A percentile compares a stretch with the other conserved stretches of the same genome.
Conservation (phyloP, 192 early-diverging fungal species). For the Entophlyctis helioformis region DNA sequence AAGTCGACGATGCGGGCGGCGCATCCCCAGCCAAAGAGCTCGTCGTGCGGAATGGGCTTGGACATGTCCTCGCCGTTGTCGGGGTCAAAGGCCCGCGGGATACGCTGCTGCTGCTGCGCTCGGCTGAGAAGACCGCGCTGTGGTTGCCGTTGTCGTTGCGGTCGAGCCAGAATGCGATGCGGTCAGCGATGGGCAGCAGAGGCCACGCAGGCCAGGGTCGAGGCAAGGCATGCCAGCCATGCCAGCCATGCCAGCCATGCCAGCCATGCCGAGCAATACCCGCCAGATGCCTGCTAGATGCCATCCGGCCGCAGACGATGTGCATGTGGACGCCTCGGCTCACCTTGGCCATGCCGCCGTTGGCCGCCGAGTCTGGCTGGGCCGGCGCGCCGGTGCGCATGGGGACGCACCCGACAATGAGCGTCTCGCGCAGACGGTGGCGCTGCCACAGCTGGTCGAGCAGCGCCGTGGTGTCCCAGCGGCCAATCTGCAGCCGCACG, state of each 20-base stretch:
- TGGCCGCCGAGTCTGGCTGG: no score
- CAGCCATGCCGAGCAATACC: no score
- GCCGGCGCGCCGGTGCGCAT: background rate
- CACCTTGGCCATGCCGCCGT: no score
- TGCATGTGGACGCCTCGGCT: background rate
- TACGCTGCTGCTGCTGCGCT: background rate
- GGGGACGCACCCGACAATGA: constrained; percentile 16
- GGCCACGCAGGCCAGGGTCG: no score
- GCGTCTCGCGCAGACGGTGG: constrained; percentile 6
- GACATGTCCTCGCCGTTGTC: constrained; percentile 3
- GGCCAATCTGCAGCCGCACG: constrained; percentile 40
- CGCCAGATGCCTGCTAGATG: background rate
- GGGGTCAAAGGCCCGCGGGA: background rate
- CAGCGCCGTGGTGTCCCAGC: constrained; percentile 39
- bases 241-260: no score
- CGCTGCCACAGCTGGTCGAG: constrained; percentile 31
- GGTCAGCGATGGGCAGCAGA: no score
- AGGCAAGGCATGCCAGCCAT: no score
- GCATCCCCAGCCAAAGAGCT: constrained; percentile 44
- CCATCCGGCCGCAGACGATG: background rate
- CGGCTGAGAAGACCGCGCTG: background rate
- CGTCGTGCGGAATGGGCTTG: constrained; percentile 33
- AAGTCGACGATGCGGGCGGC: constrained; percentile 20
- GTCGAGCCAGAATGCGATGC: no score
- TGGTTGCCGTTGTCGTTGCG: no score